A percentile compares a stretch with the other conserved stretches of the same genome.
Evolutionary conservation across 83 land plant species (phyloP).

Genomic region (Thuja plicata): DNA sequence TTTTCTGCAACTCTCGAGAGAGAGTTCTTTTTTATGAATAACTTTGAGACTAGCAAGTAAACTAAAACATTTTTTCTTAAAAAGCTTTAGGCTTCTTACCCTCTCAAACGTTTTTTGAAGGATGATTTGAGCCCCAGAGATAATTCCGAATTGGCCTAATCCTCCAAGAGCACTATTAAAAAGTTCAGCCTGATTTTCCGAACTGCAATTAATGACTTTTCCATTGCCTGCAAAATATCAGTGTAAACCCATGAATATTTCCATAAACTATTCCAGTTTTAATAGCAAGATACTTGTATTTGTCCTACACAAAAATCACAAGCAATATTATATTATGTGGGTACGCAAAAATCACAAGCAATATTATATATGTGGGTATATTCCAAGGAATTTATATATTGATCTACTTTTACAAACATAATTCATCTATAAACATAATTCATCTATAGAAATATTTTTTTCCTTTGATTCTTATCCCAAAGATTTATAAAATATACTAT

Average conservation of each 20-base stretch:
- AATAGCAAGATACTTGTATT: not conserved
- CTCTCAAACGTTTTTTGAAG: constrained; percentile 48
- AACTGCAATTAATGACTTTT: constrained; percentile 41
- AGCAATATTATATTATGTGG: not conserved
- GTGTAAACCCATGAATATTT: not conserved
- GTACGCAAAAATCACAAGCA: too few species aligned
- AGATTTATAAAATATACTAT: too few species aligned
- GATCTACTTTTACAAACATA: not conserved
- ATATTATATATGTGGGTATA: not conserved
- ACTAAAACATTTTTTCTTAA: not conserved
- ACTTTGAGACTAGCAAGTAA: not conserved
- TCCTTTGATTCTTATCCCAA: not conserved
- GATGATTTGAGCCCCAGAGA: constrained; percentile 61
- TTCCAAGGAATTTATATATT: not conserved
- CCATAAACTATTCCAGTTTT: not conserved
- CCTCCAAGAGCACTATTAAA: constrained; percentile 70
- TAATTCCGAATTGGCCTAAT: constrained; percentile 78
- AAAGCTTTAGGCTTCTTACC: constrained; percentile 26
- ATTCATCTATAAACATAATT: too few species aligned
- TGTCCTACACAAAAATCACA: too few species aligned
- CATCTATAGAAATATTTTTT: too few species aligned
- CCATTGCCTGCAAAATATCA: constrained; percentile 31
- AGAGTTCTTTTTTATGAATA: not conserved
- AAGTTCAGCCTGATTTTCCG: constrained; percentile 33
- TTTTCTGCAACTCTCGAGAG: too few species aligned